These are phyloP conservation scores for Talaromyces sp. DNA, from an alignment of 2,329 filamentous ascomycete species.

Conservation along the genomic window DNA sequence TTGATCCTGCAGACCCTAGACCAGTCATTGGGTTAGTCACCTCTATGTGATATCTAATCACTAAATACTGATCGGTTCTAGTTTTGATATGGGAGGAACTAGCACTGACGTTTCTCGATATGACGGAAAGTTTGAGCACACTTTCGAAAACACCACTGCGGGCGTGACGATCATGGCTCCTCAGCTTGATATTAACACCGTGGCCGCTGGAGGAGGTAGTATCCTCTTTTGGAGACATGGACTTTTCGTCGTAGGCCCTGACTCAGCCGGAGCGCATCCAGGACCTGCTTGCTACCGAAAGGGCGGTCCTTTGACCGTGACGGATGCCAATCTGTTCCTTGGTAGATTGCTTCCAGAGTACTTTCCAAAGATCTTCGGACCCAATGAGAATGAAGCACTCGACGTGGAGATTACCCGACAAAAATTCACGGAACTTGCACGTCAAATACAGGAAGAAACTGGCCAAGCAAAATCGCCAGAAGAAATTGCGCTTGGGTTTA, in stretches of 20 bases:
- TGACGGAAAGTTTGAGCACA: slow-evolving; percentile 81
- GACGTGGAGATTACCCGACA: slow-evolving; percentile 40
- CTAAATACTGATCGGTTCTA: slow-evolving; percentile 43
- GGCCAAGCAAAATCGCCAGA: slow-evolving; percentile 24
- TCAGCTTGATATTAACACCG: slow-evolving; percentile 88
- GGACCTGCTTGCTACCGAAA: slow-evolving; percentile 90
- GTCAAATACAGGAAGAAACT: slow-evolving; percentile 39
- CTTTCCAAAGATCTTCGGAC: slow-evolving; percentile 28
- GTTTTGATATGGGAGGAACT: slow-evolving; percentile 93
- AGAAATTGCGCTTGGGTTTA: slow-evolving; percentile 25
- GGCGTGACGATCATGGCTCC: slow-evolving; percentile 90
- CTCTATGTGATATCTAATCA: no score
- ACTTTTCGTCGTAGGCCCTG: slow-evolving; percentile 83
- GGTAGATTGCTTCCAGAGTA: slow-evolving; percentile 81
- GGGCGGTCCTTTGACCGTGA: slow-evolving; percentile 82
- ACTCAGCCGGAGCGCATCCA: slow-evolving; percentile 83
- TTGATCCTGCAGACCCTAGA: slow-evolving; percentile 72
- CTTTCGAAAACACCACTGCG: slow-evolving; percentile 86
- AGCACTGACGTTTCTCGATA: slow-evolving; percentile 85
- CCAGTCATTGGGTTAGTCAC: slow-evolving; percentile 53
- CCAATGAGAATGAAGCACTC: slow-evolving; percentile 28
- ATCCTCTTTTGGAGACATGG: slow-evolving; percentile 78
- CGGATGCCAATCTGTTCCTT: slow-evolving; percentile 83
- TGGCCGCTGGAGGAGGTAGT: slow-evolving; percentile 72
- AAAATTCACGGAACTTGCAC: slow-evolving; percentile 44